phyloP scores from a whole-genome alignment of 1,284 basidiomycete species.

The Boletellus sp. region DNA sequence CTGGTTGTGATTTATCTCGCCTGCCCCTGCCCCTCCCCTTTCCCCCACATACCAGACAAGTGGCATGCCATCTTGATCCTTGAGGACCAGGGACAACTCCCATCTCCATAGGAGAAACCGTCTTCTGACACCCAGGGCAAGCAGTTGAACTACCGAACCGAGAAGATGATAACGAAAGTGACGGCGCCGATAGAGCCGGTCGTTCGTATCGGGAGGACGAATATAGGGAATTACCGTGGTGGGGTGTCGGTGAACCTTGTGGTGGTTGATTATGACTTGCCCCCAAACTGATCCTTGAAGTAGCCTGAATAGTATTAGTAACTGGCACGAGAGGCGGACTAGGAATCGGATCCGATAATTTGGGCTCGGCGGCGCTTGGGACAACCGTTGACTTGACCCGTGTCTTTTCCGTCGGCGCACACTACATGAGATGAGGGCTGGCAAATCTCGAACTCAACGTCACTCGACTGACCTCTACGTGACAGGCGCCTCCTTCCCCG shows the following conservation, averaged over 20 bases:
- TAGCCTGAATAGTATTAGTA: conserved; percentile 25
- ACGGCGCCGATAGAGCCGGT: conserved; percentile 39
- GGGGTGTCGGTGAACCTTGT: conserved; percentile 9
- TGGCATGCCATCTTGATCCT: conserved; percentile 71
- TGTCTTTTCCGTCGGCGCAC: conserved; percentile 55
- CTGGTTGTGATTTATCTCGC: conserved; percentile 57
- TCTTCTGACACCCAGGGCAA: conserved; percentile 70
- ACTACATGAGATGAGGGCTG: conserved; percentile 40
- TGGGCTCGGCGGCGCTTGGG: conserved; percentile 23
- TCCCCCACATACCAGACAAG: conserved; percentile 77
- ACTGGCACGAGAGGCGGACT: conserved; percentile 20
- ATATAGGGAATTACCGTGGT: conserved; percentile 17
- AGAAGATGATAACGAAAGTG: conserved; percentile 41
- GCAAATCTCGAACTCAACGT: not conserved
- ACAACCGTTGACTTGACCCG: conserved; percentile 32
- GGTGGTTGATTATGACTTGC: conserved; percentile 9
- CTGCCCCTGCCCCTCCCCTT: conserved; percentile 42
- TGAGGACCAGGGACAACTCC: conserved; percentile 81
- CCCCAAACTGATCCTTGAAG: conserved; percentile 21
- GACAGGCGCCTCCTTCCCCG: conserved; percentile 61
- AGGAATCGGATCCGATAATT: conserved; percentile 14
- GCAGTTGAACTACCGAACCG: conserved; percentile 62
- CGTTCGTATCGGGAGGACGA: conserved; percentile 48
- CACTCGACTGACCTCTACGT: conserved; percentile 56
- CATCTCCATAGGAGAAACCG: conserved; percentile 76